These are phyloP conservation scores for Syzygium malaccense DNA, from an alignment of 441 rosid genomes.

Conservation along the genomic window DNA sequence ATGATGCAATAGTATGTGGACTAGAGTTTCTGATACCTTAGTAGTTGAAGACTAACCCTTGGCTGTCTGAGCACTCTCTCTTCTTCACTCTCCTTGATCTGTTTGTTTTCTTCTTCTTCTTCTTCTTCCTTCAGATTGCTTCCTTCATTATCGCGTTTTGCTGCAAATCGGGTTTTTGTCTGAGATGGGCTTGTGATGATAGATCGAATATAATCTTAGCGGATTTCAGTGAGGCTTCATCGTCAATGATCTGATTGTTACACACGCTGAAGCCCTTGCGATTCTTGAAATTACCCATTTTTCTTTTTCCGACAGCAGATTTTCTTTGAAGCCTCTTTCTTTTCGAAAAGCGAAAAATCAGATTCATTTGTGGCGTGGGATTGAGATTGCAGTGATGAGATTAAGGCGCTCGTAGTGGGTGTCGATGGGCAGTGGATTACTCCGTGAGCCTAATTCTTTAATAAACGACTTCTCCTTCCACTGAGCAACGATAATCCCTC, in stretches of 20 bases:
- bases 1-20: conserved; percentile 74
- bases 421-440: conserved; percentile 74
- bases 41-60: conserved; percentile 92
- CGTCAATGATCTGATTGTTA: conserved; percentile 88
- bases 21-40: conserved; percentile 94
- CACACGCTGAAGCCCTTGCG: conserved; percentile 76
- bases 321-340: neutral
- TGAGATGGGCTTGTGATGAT: conserved; percentile 60
- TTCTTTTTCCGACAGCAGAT: neutral
- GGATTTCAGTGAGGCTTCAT: conserved; percentile 91
- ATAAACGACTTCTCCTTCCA: conserved; percentile 98
- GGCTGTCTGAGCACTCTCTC: conserved; percentile 90
- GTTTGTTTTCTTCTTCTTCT: neutral
- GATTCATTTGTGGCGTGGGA: neutral
- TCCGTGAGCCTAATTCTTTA: conserved; percentile 57
- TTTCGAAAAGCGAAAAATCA: neutral
- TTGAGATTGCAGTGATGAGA: conserved; percentile 61
- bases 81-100: neutral
- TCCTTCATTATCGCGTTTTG: neutral
- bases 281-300: neutral
- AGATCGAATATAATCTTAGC: conserved; percentile 59
- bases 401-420: conserved; percentile 22
- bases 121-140: too few relatives aligned
- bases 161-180: neutral
- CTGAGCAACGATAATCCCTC: conserved; percentile 39